Percentiles rank a stretch among this genome's conserved stretches.
These are phyloP conservation scores for Vicia faba DNA, from an alignment of 306 rosid species.

Conservation along the genomic window DNA sequence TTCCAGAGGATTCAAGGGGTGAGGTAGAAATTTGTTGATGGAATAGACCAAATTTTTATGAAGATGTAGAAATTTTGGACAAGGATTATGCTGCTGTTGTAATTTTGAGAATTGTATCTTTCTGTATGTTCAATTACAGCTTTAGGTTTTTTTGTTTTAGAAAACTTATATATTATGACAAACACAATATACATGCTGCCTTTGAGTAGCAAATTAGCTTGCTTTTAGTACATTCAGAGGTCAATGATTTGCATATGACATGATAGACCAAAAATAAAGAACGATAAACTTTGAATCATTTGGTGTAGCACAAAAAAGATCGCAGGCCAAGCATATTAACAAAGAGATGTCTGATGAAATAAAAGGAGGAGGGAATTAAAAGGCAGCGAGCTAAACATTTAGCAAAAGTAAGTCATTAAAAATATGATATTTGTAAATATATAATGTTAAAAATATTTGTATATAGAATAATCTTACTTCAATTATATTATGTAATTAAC, in stretches of 20 bases:
- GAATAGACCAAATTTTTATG: slow-evolving; percentile 6
- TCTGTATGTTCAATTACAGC: not conserved
- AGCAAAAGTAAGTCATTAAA: no score
- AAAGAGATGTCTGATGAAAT: no score
- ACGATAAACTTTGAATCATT: not conserved
- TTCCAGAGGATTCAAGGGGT: slow-evolving; percentile 32
- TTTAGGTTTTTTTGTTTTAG: not conserved
- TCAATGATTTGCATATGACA: not conserved
- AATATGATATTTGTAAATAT: no score
- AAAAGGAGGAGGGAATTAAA: no score
- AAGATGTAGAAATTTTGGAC: not conserved
- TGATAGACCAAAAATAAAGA: not conserved
- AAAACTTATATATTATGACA: not conserved
- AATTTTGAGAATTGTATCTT: slow-evolving; percentile 1
- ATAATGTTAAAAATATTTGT: no score
- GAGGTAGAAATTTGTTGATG: slow-evolving; percentile 40
- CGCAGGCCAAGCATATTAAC: no score
- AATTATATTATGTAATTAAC: no score
- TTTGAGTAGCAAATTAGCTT: not conserved
- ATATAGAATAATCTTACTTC: no score
- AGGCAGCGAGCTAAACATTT: no score
- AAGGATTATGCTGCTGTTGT: slow-evolving; percentile 1
- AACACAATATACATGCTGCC: not conserved
- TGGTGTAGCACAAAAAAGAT: not conserved
- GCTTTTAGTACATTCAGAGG: not conserved